These are phyloP conservation scores for Rugosomyces carneus DNA, from an alignment of 1,284 basidiomycete species.

Conservation along the genomic window DNA sequence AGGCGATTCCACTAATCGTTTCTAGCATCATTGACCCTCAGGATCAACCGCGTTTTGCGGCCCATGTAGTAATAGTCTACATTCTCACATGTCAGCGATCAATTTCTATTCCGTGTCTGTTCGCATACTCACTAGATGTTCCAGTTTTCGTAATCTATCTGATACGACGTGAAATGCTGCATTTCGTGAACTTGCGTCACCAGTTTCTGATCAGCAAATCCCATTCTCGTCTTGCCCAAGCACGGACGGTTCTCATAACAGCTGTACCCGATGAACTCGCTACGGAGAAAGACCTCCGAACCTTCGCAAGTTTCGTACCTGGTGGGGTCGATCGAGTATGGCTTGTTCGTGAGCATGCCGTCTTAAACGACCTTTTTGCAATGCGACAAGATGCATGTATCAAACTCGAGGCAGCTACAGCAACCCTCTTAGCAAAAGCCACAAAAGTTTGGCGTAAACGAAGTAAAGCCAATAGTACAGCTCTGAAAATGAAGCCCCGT, in stretches of 20 bases:
- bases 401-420: constrained; percentile 62
- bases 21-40: constrained; percentile 29
- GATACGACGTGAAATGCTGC: constrained; percentile 58
- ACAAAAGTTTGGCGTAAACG: constrained; percentile 33
- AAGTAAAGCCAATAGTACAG: constrained; percentile 25
- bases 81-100: constrained; percentile 35
- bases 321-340: constrained; percentile 76
- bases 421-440: constrained; percentile 51
- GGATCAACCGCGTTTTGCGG: constrained; percentile 36
- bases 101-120: constrained; percentile 1
- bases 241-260: constrained; percentile 74
- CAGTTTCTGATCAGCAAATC: constrained; percentile 59
- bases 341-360: constrained; percentile 54
- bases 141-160: constrained; percentile 66
- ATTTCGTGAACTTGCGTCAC: constrained; percentile 65
- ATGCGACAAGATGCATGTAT: constrained; percentile 49
- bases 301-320: constrained; percentile 65
- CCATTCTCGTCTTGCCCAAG: constrained; percentile 63
- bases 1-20: not conserved
- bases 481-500: constrained; percentile 21
- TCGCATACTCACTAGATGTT: not conserved
- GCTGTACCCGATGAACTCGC: constrained; percentile 61
- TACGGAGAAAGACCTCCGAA: constrained; percentile 53
- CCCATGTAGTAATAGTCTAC: constrained; percentile 43
- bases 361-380: constrained; percentile 59